These are phyloP conservation scores for Calocybe gangraenosa DNA, from an alignment of 768 basidiomycete genomes.

Conservation along the genomic window DNA sequence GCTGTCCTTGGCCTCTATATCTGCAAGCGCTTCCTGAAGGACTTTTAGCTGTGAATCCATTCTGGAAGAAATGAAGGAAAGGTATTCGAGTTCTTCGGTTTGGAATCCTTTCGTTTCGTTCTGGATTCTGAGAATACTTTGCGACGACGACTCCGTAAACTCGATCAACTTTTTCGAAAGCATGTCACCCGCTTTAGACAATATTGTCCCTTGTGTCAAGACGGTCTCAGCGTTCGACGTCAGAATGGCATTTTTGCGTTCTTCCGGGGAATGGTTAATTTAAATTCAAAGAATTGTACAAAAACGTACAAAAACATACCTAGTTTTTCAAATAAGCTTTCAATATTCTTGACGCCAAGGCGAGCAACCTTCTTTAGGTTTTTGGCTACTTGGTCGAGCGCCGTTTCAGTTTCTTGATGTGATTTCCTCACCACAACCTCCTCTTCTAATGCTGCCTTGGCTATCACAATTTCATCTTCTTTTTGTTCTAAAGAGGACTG, in stretches of 20 bases:
- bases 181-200: slow-evolving; percentile 47
- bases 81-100: slow-evolving; percentile 49
- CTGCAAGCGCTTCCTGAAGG: slow-evolving; percentile 45
- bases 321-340: slow-evolving; percentile 75
- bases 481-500: slow-evolving; percentile 48
- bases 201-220: slow-evolving; percentile 52
- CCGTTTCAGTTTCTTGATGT: slow-evolving; percentile 68
- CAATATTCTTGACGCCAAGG: slow-evolving; percentile 70
- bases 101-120: slow-evolving; percentile 55
- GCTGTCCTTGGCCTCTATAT: slow-evolving; percentile 54
- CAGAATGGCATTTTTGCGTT: slow-evolving; percentile 66
- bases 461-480: slow-evolving; percentile 52
- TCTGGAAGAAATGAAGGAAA: slow-evolving; percentile 45
- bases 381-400: slow-evolving; percentile 67
- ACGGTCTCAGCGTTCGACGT: slow-evolving; percentile 65
- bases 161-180: slow-evolving; percentile 58
- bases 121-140: slow-evolving; percentile 50
- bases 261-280: slow-evolving; percentile 34
- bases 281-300: not conserved
- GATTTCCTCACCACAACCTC: slow-evolving; percentile 76
- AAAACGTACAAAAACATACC: slow-evolving; percentile 59
- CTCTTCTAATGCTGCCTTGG: slow-evolving; percentile 66
- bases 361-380: slow-evolving; percentile 60
- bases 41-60: slow-evolving; percentile 56
- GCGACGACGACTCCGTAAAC: slow-evolving; percentile 53